Evolutionary conservation across 2,329 filamentous ascomycete species (phyloP).

Genomic region (Xylaria sp.): DNA sequence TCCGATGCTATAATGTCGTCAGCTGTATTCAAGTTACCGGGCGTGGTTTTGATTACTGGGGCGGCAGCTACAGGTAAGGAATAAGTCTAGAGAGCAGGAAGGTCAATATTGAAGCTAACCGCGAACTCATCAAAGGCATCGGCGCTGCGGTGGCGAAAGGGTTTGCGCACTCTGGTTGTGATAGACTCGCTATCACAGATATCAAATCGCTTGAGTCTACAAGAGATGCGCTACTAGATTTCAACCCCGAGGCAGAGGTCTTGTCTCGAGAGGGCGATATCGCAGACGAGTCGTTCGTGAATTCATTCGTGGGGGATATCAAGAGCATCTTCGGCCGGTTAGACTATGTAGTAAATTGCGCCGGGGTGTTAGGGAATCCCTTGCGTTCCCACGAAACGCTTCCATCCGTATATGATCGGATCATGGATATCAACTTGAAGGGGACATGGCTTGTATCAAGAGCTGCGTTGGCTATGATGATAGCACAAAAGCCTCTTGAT

Average conservation of each 20-base stretch:
- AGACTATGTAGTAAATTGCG: slow-evolving; percentile 67
- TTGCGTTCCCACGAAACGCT: slow-evolving; percentile 59
- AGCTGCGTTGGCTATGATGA: slow-evolving; percentile 57
- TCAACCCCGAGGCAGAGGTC: slow-evolving; percentile 51
- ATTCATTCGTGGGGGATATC: slow-evolving; percentile 50
- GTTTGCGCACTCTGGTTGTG: slow-evolving; percentile 62
- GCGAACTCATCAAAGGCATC: slow-evolving; percentile 56
- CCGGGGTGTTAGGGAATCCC: slow-evolving; percentile 59
- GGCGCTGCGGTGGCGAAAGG: slow-evolving; percentile 63
- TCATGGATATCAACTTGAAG: slow-evolving; percentile 66
- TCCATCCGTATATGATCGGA: slow-evolving; percentile 59
- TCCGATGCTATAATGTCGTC: slow-evolving; percentile 17
- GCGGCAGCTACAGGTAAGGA: slow-evolving; percentile 58
- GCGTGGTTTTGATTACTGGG: slow-evolving; percentile 59
- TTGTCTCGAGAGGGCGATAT: slow-evolving; percentile 57
- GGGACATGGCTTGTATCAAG: slow-evolving; percentile 60
- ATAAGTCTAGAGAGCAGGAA: not conserved
- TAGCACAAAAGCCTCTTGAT: slow-evolving; percentile 56
- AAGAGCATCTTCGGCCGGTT: slow-evolving; percentile 56
- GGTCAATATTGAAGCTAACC: not conserved
- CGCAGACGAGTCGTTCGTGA: slow-evolving; percentile 57
- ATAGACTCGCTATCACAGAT: slow-evolving; percentile 64
- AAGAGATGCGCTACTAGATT: slow-evolving; percentile 47
- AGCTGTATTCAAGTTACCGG: slow-evolving; percentile 52
- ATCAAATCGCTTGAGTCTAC: slow-evolving; percentile 57